phyloP scores from a whole-genome alignment of 371 early-diverging fungal species.

The Apophysomyces elegans region DNA sequence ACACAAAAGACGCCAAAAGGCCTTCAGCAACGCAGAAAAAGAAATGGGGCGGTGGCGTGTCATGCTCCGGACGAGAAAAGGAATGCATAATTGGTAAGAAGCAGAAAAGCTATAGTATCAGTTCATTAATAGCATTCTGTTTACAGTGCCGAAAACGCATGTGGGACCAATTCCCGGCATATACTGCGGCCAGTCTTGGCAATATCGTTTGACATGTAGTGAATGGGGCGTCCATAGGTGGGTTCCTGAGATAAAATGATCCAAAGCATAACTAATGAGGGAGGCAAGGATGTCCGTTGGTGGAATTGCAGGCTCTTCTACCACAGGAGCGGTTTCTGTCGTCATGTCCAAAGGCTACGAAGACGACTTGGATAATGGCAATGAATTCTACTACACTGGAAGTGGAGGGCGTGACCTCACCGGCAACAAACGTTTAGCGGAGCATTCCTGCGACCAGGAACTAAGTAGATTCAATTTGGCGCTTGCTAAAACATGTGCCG shows the following conservation, averaged over 20 bases:
- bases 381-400: slow-evolving; percentile 62
- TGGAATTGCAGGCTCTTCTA: slow-evolving; percentile 52
- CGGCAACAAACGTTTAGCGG: slow-evolving; percentile 40
- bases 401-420: slow-evolving; percentile 52
- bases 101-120: background rate
- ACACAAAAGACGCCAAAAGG: slow-evolving; percentile 44
- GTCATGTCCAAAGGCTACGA: slow-evolving; percentile 40
- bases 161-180: slow-evolving; percentile 66
- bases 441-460: slow-evolving; percentile 52
- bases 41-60: slow-evolving; percentile 58
- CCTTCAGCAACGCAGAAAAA: slow-evolving; percentile 47
- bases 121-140: background rate
- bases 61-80: slow-evolving; percentile 45
- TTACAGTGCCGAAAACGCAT: slow-evolving; percentile 33
- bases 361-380: slow-evolving; percentile 62
- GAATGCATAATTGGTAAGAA: slow-evolving; percentile 51
- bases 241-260: background rate
- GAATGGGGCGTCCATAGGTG: slow-evolving; percentile 65
- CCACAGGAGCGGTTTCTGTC: slow-evolving; percentile 52
- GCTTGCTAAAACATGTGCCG: slow-evolving; percentile 61
- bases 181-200: slow-evolving; percentile 61
- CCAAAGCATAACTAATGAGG: background rate
- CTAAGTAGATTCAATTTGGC: slow-evolving; percentile 53
- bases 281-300: slow-evolving; percentile 46
- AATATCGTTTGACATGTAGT: slow-evolving; percentile 38